These are phyloP conservation scores for Rhodotorula kratochvilovae DNA, from an alignment of 768 basidiomycete species.

Conservation along the genomic window DNA sequence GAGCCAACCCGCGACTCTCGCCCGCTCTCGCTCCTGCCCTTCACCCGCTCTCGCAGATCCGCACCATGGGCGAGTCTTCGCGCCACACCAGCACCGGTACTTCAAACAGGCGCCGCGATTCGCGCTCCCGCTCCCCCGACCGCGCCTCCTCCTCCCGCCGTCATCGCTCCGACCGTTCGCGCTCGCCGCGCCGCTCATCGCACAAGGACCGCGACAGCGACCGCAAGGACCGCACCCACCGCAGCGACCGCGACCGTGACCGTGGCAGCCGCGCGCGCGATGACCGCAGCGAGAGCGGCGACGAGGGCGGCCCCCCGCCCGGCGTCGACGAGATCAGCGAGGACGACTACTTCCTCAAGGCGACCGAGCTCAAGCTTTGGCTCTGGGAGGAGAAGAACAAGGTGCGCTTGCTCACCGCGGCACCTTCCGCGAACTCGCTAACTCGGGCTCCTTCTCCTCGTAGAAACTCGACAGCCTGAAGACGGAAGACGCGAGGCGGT, in stretches of 20 bases:
- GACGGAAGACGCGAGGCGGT: slow-evolving; percentile 75
- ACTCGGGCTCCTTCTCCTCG: no score
- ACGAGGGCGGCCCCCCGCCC: neutral
- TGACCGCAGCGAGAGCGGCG: slow-evolving; percentile 1
- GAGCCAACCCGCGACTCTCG: no score
- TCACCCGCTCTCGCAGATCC: no score
- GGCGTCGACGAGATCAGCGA: slow-evolving; percentile 62
- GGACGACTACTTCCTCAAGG: slow-evolving; percentile 88
- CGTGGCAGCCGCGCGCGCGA: neutral
- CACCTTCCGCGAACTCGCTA: no score
- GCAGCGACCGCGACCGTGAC: slow-evolving; percentile 8
- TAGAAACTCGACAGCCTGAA: slow-evolving; percentile 84
- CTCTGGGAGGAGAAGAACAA: slow-evolving; percentile 67
- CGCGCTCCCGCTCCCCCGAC: slow-evolving; percentile 1
- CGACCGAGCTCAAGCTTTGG: slow-evolving; percentile 80
- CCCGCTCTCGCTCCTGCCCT: no score
- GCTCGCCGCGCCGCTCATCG: neutral
- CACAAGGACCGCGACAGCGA: neutral
- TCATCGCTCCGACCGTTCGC: neutral
- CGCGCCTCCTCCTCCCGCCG: slow-evolving; percentile 2
- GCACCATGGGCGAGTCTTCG: neutral
- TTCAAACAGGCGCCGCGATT: neutral
- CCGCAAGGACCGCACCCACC: neutral
- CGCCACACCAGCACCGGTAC: no score
- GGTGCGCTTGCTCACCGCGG: slow-evolving; percentile 48